A percentile compares a stretch with the other conserved stretches of the same genome.
phyloP scores from a whole-genome alignment of 371 early-diverging fungal genomes.

The Mucor mucedo region DNA sequence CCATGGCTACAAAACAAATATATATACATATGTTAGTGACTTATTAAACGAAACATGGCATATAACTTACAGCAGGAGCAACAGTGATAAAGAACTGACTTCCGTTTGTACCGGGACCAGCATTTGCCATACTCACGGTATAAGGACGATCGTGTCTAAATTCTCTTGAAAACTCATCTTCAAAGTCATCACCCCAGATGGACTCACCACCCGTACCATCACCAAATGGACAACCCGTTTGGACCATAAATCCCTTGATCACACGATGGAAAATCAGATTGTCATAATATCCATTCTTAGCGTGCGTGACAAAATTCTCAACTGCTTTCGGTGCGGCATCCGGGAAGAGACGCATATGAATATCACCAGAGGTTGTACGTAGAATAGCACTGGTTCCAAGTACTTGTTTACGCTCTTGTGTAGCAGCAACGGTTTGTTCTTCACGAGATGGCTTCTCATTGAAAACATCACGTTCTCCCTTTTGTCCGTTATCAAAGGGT shows the following conservation, averaged over 20 bases:
- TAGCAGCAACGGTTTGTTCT: constrained; percentile 88
- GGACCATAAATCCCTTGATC: constrained; percentile 92
- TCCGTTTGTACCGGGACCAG: constrained; percentile 92
- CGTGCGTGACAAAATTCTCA: constrained; percentile 88
- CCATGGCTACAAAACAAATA: constrained; percentile 71
- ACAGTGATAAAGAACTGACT: constrained; percentile 99
- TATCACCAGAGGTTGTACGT: constrained; percentile 89
- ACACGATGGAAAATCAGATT: constrained; percentile 88
- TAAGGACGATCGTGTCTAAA: constrained; percentile 89
- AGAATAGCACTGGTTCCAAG: constrained; percentile 80
- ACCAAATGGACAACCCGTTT: constrained; percentile 84
- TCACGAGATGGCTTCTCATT: constrained; percentile 97
- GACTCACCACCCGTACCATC: constrained; percentile 97
- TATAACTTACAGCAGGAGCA: constrained; percentile 73
- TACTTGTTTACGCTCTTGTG: constrained; percentile 63
- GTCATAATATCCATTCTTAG: constrained; percentile 80
- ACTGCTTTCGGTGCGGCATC: constrained; percentile 91
- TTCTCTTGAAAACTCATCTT: constrained; percentile 89
- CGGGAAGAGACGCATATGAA: constrained; percentile 82
- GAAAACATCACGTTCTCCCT: constrained; percentile 89
- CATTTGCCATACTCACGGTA: constrained; percentile 97
- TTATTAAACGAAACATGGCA: not conserved
- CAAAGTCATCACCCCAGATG: constrained; percentile 94
- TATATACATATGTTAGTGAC: not conserved
- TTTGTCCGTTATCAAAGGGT: constrained; percentile 73